phyloP scores from a whole-genome alignment of 805 yeast species.

The Metschnikowia kunwiensis region DNA sequence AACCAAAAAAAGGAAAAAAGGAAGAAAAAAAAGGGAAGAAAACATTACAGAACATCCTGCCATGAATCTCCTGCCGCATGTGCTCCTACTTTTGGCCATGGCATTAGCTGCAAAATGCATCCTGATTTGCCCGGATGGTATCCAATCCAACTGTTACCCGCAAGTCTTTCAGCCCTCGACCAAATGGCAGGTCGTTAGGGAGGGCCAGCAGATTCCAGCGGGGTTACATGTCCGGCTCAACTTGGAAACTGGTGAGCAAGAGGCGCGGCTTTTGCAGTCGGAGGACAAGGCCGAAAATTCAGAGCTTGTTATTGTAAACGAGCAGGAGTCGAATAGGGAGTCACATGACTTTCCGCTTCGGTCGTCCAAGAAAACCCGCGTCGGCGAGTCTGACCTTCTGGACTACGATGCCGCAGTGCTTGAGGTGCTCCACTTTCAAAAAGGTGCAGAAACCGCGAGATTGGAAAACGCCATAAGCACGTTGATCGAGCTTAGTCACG shows the following conservation, averaged over 20 bases:
- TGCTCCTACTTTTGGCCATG: conserved; percentile 8
- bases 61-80: conserved; percentile 5
- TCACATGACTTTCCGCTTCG: conserved; percentile 2
- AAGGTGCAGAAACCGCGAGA: conserved; percentile 19
- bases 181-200: conserved; percentile 67
- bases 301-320: conserved; percentile 3
- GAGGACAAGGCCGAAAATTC: conserved; percentile 17
- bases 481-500: conserved; percentile 63
- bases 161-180: conserved; percentile 56
- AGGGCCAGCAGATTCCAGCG: conserved; percentile 74
- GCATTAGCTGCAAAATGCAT: conserved; percentile 9
- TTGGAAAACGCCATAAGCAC: conserved; percentile 36
- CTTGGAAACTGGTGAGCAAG: conserved; percentile 64
- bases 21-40: too few relatives aligned
- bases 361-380: conserved; percentile 6
- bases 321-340: not conserved
- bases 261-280: conserved; percentile 58
- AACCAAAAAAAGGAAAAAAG: too few relatives aligned
- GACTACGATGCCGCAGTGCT: conserved; percentile 14
- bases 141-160: conserved; percentile 59
- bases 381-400: conserved; percentile 18
- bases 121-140: conserved; percentile 40
- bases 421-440: conserved; percentile 11
- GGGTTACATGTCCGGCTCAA: conserved; percentile 78
- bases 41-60: too few relatives aligned